Evolutionary conservation across 495 filamentous ascomycete genomes (phyloP), one percentile per base, ranked within the genome.

Genomic region (Aspergillus asperescens): DNA sequence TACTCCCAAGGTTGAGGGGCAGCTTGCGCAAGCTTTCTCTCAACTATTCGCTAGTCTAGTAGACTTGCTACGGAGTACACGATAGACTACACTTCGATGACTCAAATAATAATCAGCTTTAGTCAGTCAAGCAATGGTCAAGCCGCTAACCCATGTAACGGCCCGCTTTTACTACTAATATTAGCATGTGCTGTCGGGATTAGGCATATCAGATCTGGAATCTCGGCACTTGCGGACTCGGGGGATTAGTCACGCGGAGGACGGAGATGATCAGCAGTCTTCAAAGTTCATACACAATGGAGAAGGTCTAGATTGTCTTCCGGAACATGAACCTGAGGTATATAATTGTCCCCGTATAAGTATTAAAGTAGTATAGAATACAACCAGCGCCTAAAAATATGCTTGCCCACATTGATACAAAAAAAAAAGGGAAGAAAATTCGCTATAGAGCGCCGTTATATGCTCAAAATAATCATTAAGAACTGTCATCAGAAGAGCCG

Each of bases 361-460:
- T 44, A 5, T 13, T 25, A 32, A 25, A 6, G 22, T 12, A 9
- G 35, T 12, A 31, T 25, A 49, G 25, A 28, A 18, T 40, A 28
- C 27, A 48, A 47, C 22, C 7, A 56, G 58, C 58, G 54, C 58
- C 59, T 13, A n/a, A 48, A 28, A 35, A 12, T n/a, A 56, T 50
- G 55, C 52, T 55, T 41, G 15, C 15, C 40, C 27, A 24, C 27
- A 34, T 49, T 15, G 10, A 46, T 31, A 23, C 8, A 23, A 34
- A n/a, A 44, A 43, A 52, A 20, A 38, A 29, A 22, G 29, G 44
- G 37, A 48, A n/a, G n/a, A n/a, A n/a, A n/a, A n/a, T n/a, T 56
- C 46, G 56, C 53, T 57, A n/a, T 27, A 39, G 15, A 50, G 59
- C 60, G 60, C 60, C 56, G 48, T 41, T 16, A 56, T 44, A 63